A percentile compares a stretch with the other conserved stretches of the same genome.
Evolutionary conservation across 2,329 filamentous ascomycete species (phyloP).

Genomic region (Raffaelea ambrosiae): DNA sequence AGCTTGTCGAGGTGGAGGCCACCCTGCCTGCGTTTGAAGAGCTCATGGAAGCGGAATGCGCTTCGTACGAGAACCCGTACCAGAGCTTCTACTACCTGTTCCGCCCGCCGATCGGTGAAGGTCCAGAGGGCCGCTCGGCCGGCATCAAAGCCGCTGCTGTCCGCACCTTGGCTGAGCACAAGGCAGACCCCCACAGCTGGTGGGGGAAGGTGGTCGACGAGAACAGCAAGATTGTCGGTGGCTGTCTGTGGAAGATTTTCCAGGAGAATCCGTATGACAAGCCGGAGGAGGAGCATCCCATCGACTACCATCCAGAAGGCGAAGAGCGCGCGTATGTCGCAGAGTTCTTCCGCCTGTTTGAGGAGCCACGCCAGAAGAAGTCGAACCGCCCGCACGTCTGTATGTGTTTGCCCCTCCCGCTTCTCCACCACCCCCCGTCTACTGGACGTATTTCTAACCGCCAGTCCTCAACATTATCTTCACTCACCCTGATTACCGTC

Average conservation of each 20-base stretch:
- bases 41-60: neutral
- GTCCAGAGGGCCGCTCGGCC: neutral
- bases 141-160: neutral
- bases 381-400: neutral
- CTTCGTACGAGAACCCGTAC: neutral
- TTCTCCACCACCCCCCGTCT: neutral
- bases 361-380: neutral
- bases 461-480: constrained; percentile 3
- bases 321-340: constrained; percentile 1
- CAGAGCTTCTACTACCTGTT: constrained; percentile 1
- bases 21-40: neutral
- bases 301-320: neutral
- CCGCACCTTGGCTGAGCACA: neutral
- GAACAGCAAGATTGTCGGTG: neutral
- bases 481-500: constrained; percentile 2
- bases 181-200: neutral
- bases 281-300: neutral
- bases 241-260: constrained; percentile 1
- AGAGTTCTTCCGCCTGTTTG: neutral
- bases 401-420: no score
- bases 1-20: neutral
- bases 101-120: neutral
- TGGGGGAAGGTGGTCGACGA: constrained; percentile 3
- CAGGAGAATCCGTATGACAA: neutral
- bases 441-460: neutral